Conservation (phyloP, 2,329 filamentous ascomycete species). For the Claviceps lovelessii region DNA sequence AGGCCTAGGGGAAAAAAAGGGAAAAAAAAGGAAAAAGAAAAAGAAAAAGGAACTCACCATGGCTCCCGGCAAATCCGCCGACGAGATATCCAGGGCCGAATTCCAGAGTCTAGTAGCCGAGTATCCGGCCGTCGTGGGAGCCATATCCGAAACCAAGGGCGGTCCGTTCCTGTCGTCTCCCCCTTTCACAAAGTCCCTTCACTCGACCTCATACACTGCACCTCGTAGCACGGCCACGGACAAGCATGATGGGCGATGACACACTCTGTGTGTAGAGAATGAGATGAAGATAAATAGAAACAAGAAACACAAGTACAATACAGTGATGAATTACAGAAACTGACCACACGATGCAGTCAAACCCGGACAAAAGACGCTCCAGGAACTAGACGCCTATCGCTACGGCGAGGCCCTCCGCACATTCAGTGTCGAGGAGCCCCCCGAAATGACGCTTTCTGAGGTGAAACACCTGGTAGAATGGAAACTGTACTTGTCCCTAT, state of each 20-base stretch:
- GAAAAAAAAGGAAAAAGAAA: too few species aligned
- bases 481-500: conserved; percentile 45
- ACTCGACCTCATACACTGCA: too few species aligned
- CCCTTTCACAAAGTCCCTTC: not conserved
- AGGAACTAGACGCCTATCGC: conserved; percentile 45
- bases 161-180: conserved; percentile 20
- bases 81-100: conserved; percentile 15
- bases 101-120: conserved; percentile 23
- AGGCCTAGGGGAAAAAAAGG: too few species aligned
- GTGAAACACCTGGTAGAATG: conserved; percentile 50
- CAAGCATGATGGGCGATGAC: not conserved
- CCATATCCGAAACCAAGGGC: conserved; percentile 30
- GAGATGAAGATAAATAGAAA: too few species aligned
- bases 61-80: conserved; percentile 1
- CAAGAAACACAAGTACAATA: too few species aligned
- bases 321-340: not conserved
- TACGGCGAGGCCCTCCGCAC: conserved; percentile 36
- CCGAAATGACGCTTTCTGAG: conserved; percentile 39
- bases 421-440: conserved; percentile 25
- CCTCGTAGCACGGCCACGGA: too few species aligned
- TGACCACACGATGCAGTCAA: conserved; percentile 17
- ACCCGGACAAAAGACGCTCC: conserved; percentile 34
- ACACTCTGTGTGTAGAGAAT: too few species aligned
- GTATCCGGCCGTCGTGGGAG: conserved; percentile 27
- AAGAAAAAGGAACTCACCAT: not conserved